Evolutionary conservation across 192 early-diverging fungal genomes (phyloP), one percentile per base, ranked within the genome.

Genomic region (Anaeromyces robustus): DNA sequence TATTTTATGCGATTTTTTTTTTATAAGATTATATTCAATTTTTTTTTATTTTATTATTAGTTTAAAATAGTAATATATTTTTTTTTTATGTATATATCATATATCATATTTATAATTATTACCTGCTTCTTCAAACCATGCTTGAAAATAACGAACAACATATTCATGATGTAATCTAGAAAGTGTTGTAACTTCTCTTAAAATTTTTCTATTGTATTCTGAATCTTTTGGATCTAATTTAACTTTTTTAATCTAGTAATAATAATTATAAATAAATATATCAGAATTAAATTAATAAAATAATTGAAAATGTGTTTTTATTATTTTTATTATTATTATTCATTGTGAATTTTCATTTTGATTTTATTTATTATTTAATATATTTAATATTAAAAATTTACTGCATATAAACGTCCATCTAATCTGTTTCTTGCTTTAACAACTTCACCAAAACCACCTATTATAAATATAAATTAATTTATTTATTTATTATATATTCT

Each of bases 231-330:
- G 91, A 83, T 96, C 92, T 81, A 97, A 86, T 78, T 89, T 89
- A 80, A 98, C 94, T 84, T 94, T 96, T 80, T 98, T 98, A 81
- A 98, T 93, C 14, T 96, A n/a, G n/a, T n/a, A n/a, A n/a, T n/a
- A n/a, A n/a, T n/a, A n/a, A n/a, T n/a, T n/a, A n/a, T n/a, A n/a
- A n/a, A n/a, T n/a, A n/a, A n/a, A n/a, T n/a, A n/a, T n/a, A n/a
- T n/a, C n/a, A n/a, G n/a, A n/a, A n/a, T n/a, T n/a, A n/a, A n/a
- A n/a, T n/a, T n/a, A n/a, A n/a, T n/a, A n/a, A n/a, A n/a, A n/a
- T n/a, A n/a, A n/a, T n/a, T n/a, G n/a, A n/a, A n/a, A n/a, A n/a
- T n/a, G n/a, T n/a, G n/a, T n/a, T n/a, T n/a, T n/a, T n/a, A n/a
- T n/a, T n/a, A n/a, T n/a, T n/a, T n/a, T n/a, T n/a, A n/a, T n/a